Evolutionary conservation across 108 stramenopile species (phyloP), one percentile per base, ranked within the genome.

Genomic region (Nitzschia palea): DNA sequence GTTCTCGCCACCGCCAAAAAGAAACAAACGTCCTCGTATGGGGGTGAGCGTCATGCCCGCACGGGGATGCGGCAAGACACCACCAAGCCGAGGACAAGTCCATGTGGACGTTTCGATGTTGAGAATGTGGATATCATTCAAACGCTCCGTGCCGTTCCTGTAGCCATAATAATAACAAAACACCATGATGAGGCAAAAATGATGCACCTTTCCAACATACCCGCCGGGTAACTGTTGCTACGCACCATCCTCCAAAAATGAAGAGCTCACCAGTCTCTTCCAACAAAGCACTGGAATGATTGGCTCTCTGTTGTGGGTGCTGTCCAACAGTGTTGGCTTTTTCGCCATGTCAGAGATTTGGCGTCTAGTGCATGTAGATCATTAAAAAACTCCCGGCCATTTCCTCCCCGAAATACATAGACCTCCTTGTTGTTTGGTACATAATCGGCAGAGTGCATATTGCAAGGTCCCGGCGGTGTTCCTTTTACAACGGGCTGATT

Each of bases 361-460:
- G 86, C 84, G 68, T 93, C 54, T 10, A 95, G 74, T n/a, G 91
- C 91, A 70, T 93, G 91, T 58, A 92, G 68, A 44, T 93, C 94
- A 53, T 95, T 92, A 47, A 95, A 64, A 67, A 93, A 95, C 68
- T 91, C 88, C 47, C 85, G 65, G 9, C 97, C 97, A 37, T 68
- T 57, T 25, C 44, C 30, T 40, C 55, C 44, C 8, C 97, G 80
- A 62, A 97, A 97, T 5, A 97, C 95, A 60, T 88, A 94, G 17
- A 96, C 84, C 61, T 91, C 86, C 8, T 73, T 58, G 30, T 60
- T 58, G 25, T 70, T 30, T 3, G 85, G 73, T 2, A 96, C 80
- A 47, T 71, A 97, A 64, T 97, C 97, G 0, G 94, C 92, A 0
- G 89, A 89, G 77, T 97, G 97, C 97, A 97, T 97, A 68, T 97